Evolutionary conservation across 352 stramenopile genomes (phyloP), one percentile per base, ranked within the genome.

Genomic region (Phytopythium mirpurense): DNA sequence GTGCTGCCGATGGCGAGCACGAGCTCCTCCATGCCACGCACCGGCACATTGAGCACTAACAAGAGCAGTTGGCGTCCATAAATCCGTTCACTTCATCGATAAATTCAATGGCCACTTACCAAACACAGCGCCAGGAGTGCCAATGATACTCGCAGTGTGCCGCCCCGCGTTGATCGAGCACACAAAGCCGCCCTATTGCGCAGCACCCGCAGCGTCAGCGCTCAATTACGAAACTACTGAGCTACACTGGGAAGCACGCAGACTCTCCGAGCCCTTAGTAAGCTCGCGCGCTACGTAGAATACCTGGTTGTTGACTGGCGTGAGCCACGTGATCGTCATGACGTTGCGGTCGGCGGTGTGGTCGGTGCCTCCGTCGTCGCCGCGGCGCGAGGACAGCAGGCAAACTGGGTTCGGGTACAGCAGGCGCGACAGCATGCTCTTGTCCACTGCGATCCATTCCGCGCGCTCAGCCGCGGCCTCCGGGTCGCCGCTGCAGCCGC

Each of bases 281-380:
- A n/a, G n/a, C n/a, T n/a, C n/a, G n/a, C n/a, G n/a, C n/a, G n/a
- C n/a, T n/a, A n/a, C n/a, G n/a, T n/a, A n/a, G n/a, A n/a, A n/a
- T 37, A 89, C 81, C 62, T 90, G 70, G 67, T 95, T 95, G 71
- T 93, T 93, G 54, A 93, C 84, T 19, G 79, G 66, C n/a, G 84
- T 93, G 44, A 93, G 72, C 84, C 84, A 95, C 23, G 82, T 90
- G 56, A 95, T 86, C 24, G 82, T 86, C 84, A 95, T 95, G 60
- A 91, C 70, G 26, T 60, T 86, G 43, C 60, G 66, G 23, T 38
- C 10, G 16, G 18, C 37, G 15, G n/a, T n/a, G n/a, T n/a, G n/a
- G n/a, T n/a, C n/a, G n/a, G n/a, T n/a, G n/a, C n/a, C n/a, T n/a
- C 56, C 62, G 44, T 71, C 58, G 3, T 34, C 51, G 29, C 65